A percentile compares a stretch with the other conserved stretches of the same genome.
phyloP scores from a whole-genome alignment of 202 grass and related monocot genomes.

The Miscanthus sacchariflorus region DNA sequence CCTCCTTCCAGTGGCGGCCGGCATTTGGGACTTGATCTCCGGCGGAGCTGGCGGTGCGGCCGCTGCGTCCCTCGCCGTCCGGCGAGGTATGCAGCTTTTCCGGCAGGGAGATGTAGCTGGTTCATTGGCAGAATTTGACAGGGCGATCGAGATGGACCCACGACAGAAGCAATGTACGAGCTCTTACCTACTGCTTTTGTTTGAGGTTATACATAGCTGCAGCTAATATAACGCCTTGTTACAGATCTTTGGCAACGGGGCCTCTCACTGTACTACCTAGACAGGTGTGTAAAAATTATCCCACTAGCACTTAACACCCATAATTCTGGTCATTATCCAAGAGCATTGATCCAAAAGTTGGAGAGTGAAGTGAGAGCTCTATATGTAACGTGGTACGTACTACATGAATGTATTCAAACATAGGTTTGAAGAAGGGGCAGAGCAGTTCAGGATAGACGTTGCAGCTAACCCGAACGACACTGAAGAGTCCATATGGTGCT shows the following conservation, averaged over 20 bases:
- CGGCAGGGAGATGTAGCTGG: slow-evolving; percentile 63
- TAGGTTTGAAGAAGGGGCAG: slow-evolving; percentile 87
- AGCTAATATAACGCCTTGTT: neutral
- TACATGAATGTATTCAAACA: neutral
- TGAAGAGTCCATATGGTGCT: slow-evolving; percentile 95
- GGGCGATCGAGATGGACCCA: slow-evolving; percentile 76
- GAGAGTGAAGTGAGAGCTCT: neutral
- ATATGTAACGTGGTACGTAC: neutral
- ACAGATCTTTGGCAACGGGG: slow-evolving; percentile 97
- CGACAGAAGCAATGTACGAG: slow-evolving; percentile 80
- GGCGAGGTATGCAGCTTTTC: slow-evolving; percentile 88
- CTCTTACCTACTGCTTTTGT: neutral
- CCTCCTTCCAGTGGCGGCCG: slow-evolving; percentile 51
- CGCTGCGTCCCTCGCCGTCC: slow-evolving; percentile 62
- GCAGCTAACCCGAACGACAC: slow-evolving; percentile 85
- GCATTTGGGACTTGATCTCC: slow-evolving; percentile 76
- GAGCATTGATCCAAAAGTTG: neutral
- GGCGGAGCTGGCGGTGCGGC: slow-evolving; percentile 55
- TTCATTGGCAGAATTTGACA: slow-evolving; percentile 78
- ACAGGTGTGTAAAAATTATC: slow-evolving; percentile 51
- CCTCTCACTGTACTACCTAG: slow-evolving; percentile 84
- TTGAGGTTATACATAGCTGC: neutral
- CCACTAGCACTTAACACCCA: too few species aligned
- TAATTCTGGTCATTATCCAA: too few species aligned
- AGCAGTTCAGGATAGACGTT: slow-evolving; percentile 91